Evolutionary conservation across 306 rosid species (phyloP), one percentile per base, ranked within the genome.

Genomic region (Trifolium fragiferum): DNA sequence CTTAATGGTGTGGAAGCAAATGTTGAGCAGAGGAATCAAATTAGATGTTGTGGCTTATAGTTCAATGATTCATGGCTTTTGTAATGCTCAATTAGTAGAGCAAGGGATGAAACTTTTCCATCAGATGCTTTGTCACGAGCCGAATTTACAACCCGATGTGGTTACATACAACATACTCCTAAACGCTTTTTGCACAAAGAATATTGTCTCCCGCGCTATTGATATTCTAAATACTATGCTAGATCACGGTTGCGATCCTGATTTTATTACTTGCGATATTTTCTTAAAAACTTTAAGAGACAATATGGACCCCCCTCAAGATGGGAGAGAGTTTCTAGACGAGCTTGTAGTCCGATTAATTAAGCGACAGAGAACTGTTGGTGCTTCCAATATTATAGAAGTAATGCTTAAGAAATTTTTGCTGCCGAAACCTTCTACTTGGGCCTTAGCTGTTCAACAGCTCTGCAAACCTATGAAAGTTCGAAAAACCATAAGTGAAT

Each of bases 21-120:
- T 92, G 86, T 66, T 94, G 79, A 82, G 90, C 23, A 81, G 83
- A 81, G 96, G 97, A 73, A 76, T 83, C 57, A 91, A 87, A 85
- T 89, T 86, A 66, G 98, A 94, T 82, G 95, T 90, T 68, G 90
- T 94, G 84, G 91, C 93, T 76, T 94, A 90, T 81, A 94, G 93
- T 81, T 91, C 96, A 59, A 84, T 94, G 96, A 94, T 94, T 87
- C 88, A 88, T 68, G 96, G 97, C 62, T 89, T 91, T 60, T 94
- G 98, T 78, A 87, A 83, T 53, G 84, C 88, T 54, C 84, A 88
- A 65, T 83, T 77, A 70, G 82, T 90, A 53, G 98, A 86, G 53
- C 87, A 88, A 80, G 96, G 98, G 59, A 47, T 91, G 86, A 87
- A 88, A 77, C 94, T 93, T 78, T 93, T 93, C 80, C 64, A 91